These are phyloP conservation scores for Podospora didyma DNA, from an alignment of 495 filamentous ascomycete genomes.

Conservation along the genomic window DNA sequence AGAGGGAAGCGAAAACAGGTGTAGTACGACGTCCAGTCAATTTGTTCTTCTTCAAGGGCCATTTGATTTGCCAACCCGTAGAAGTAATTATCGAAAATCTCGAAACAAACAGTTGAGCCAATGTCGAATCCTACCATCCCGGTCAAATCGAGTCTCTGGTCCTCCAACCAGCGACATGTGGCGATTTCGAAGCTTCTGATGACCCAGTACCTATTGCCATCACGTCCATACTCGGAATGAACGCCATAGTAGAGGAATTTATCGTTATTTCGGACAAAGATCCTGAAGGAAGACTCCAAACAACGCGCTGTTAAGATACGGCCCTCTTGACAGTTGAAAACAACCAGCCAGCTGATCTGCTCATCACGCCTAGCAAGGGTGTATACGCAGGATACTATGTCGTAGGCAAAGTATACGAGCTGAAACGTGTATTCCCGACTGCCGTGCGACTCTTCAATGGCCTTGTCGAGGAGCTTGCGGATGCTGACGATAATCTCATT, in stretches of 20 bases:
- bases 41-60: constrained; percentile 58
- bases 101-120: constrained; percentile 66
- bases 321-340: constrained; percentile 47
- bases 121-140: constrained; percentile 61
- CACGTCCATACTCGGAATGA: constrained; percentile 45
- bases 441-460: constrained; percentile 24
- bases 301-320: constrained; percentile 36
- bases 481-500: constrained; percentile 59
- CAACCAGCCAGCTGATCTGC: constrained; percentile 52
- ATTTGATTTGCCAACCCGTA: constrained; percentile 69
- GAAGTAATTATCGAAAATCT: constrained; percentile 63
- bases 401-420: constrained; percentile 58
- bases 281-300: constrained; percentile 46
- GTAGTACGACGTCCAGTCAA: constrained; percentile 69
- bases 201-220: constrained; percentile 58
- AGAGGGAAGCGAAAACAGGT: constrained; percentile 60
- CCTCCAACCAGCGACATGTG: constrained; percentile 26
- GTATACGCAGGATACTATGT: constrained; percentile 57
- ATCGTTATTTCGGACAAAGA: constrained; percentile 68
- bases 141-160: constrained; percentile 41
- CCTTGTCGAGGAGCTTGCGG: constrained; percentile 36
- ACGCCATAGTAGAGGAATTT: constrained; percentile 66
- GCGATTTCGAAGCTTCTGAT: constrained; percentile 52
- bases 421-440: constrained; percentile 47
- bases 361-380: constrained; percentile 32